Conservation (phyloP, 768 basidiomycete genomes). For the Collybiopsis luxurians region DNA sequence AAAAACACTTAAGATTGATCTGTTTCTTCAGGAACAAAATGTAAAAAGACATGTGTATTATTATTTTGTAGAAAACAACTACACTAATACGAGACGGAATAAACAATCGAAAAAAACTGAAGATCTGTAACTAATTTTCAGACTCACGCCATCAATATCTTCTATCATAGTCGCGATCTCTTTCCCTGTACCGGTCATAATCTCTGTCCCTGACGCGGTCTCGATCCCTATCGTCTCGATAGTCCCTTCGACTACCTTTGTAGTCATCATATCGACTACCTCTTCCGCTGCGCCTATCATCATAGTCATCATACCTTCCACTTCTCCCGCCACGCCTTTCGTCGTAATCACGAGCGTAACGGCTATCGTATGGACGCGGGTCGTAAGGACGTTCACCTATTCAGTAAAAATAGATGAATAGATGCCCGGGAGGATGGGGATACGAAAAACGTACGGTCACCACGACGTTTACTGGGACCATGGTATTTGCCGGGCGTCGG, state of each 20-base stretch:
- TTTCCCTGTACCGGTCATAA: slow-evolving; percentile 17
- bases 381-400: slow-evolving; percentile 86
- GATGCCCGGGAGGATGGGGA: slow-evolving; percentile 1
- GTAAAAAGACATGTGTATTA: no score
- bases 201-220: slow-evolving; percentile 16
- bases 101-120: no score
- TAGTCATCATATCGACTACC: slow-evolving; percentile 18
- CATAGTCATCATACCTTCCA: slow-evolving; percentile 33
- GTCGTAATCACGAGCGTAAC: slow-evolving; percentile 19
- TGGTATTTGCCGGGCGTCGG: slow-evolving; percentile 96
- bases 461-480: slow-evolving; percentile 82
- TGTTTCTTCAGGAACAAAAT: no score
- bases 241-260: slow-evolving; percentile 20
- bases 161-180: slow-evolving; percentile 4
- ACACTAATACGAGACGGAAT: no score
- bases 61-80: no score
- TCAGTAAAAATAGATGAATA: background rate
- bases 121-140: no score
- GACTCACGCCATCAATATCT: no score
- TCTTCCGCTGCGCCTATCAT: slow-evolving; percentile 20
- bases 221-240: slow-evolving; percentile 18
- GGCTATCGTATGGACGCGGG: slow-evolving; percentile 82
- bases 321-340: slow-evolving; percentile 37
- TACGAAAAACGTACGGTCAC: slow-evolving; percentile 41
- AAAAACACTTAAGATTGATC: no score